These are phyloP conservation scores for Rutstroemia sydowiana DNA, from an alignment of 2,329 filamentous ascomycete genomes.

Conservation along the genomic window DNA sequence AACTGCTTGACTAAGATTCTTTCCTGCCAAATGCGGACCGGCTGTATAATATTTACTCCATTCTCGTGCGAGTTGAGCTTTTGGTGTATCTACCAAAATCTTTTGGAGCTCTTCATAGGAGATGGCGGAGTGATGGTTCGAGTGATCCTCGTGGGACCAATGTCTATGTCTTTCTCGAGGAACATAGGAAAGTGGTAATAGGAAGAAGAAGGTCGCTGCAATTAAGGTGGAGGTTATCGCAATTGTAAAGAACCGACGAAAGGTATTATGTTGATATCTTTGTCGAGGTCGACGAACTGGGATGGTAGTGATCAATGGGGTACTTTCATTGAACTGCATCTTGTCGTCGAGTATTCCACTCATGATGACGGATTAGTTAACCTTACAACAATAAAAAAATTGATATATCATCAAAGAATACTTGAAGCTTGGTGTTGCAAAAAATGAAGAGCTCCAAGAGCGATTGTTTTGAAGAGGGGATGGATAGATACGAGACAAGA, in stretches of 20 bases:
- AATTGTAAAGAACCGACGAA: slow-evolving; percentile 61
- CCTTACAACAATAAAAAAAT: background rate
- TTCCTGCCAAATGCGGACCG: slow-evolving; percentile 68
- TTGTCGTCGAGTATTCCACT: slow-evolving; percentile 2
- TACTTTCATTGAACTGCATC: slow-evolving; percentile 38
- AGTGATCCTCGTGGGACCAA: slow-evolving; percentile 27
- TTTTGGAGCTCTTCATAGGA: slow-evolving; percentile 45
- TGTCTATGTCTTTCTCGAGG: slow-evolving; percentile 30
- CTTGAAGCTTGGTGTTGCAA: no score
- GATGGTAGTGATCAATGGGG: slow-evolving; percentile 60
- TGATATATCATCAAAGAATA: background rate
- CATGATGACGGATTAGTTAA: slow-evolving; percentile 5
- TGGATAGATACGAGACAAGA: no score
- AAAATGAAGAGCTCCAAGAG: no score
- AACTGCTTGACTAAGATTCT: slow-evolving; percentile 62
- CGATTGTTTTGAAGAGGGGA: no score
- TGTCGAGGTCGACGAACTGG: slow-evolving; percentile 44
- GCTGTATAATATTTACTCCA: slow-evolving; percentile 75
- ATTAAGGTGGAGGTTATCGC: slow-evolving; percentile 48
- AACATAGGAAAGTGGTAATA: slow-evolving; percentile 40
- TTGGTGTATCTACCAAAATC: slow-evolving; percentile 53
- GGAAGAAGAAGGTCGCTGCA: slow-evolving; percentile 33
- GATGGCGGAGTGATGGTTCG: slow-evolving; percentile 21
- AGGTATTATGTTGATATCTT: slow-evolving; percentile 51
- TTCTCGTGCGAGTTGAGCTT: slow-evolving; percentile 50